These are phyloP conservation scores for Candida insectorum DNA, from an alignment of 805 yeast species.

Conservation along the genomic window DNA sequence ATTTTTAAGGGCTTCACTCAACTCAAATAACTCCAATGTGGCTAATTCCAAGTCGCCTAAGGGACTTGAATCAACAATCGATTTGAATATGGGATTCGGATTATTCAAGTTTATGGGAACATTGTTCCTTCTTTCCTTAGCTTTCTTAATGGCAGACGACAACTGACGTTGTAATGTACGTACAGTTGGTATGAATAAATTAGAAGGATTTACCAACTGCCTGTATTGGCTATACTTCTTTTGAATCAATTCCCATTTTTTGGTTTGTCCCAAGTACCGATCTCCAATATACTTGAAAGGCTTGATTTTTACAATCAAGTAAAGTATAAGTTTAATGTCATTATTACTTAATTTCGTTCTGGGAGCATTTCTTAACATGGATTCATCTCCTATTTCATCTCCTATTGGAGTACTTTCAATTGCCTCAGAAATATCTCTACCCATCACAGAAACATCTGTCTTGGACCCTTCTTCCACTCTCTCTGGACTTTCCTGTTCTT, in stretches of 20 bases:
- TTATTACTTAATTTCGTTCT: conserved; percentile 23
- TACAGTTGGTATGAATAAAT: conserved; percentile 26
- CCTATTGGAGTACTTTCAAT: no score
- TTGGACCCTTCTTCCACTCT: no score
- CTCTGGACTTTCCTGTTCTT: no score
- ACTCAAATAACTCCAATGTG: conserved; percentile 23
- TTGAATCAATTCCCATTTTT: conserved; percentile 35
- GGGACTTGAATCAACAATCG: conserved; percentile 16
- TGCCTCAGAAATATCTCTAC: no score
- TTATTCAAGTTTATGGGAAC: neutral
- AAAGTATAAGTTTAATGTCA: conserved; percentile 29
- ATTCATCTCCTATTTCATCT: no score
- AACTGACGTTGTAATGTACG: conserved; percentile 35
- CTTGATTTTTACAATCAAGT: conserved; percentile 25
- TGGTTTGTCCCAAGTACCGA: conserved; percentile 27
- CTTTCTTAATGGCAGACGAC: conserved; percentile 29
- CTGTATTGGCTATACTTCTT: conserved; percentile 19
- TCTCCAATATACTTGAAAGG: conserved; percentile 39
- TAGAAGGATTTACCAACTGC: neutral
- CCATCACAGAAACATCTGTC: no score
- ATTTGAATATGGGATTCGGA: conserved; percentile 11
- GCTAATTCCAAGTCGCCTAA: conserved; percentile 27
- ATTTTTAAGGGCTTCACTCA: conserved; percentile 28
- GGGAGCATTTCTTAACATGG: conserved; percentile 4
- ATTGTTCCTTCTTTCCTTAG: conserved; percentile 8